Evolutionary conservation across 352 stramenopile genomes (phyloP).

Genomic region (Pythium phragmitis): DNA sequence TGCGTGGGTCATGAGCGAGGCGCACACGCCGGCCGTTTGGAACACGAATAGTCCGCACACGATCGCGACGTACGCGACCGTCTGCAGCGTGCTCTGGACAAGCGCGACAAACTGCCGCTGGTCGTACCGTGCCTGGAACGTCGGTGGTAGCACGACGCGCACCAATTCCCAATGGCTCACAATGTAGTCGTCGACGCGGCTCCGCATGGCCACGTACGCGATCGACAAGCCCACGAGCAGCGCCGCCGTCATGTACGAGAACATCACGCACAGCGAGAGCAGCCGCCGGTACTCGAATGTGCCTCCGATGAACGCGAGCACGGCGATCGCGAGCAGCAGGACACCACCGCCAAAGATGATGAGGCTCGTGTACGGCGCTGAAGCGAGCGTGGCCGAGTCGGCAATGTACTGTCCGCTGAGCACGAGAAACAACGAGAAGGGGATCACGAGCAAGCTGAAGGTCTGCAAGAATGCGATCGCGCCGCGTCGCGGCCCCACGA

Average conservation of each 20-base stretch:
- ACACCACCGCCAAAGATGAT: constrained; percentile 57
- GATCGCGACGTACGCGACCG: constrained; percentile 54
- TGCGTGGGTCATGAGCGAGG: constrained; percentile 53
- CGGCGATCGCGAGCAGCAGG: constrained; percentile 50
- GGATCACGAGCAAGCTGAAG: constrained; percentile 65
- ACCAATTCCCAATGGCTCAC: constrained; percentile 55
- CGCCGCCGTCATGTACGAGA: constrained; percentile 53
- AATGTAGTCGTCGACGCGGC: constrained; percentile 53
- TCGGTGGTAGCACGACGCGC: constrained; percentile 64
- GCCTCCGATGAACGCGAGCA: constrained; percentile 66
- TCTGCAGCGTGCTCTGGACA: constrained; percentile 56
- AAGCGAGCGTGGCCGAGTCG: constrained; percentile 57
- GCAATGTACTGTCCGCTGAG: constrained; percentile 74
- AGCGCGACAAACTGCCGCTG: constrained; percentile 56
- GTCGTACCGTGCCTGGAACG: constrained; percentile 64
- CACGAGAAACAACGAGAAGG: constrained; percentile 67
- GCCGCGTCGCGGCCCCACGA: constrained; percentile 56
- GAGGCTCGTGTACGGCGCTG: constrained; percentile 70
- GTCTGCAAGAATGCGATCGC: constrained; percentile 66
- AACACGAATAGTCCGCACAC: constrained; percentile 63
- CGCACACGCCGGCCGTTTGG: constrained; percentile 43
- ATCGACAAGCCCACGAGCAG: constrained; percentile 53
- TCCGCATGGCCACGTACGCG: constrained; percentile 52
- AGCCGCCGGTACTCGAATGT: constrained; percentile 80
- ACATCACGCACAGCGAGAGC: constrained; percentile 63